Evolutionary conservation across 2,329 filamentous ascomycete genomes (phyloP).

Genomic region (Neonectria faginata): DNA sequence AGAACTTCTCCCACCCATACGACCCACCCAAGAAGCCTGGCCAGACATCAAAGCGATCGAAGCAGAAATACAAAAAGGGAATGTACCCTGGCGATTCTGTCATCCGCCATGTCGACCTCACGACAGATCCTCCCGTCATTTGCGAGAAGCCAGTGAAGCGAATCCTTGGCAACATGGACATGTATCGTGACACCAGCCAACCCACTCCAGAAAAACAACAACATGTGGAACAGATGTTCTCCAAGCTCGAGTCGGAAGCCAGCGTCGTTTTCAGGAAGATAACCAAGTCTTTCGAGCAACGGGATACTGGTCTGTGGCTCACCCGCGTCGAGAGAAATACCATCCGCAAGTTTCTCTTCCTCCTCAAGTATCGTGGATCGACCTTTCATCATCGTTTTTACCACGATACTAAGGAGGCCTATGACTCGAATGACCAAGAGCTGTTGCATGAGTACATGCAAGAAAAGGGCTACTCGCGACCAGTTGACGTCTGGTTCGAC

Average conservation of each 20-base stretch:
- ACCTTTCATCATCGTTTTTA: constrained; percentile 51
- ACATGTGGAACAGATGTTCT: constrained; percentile 3
- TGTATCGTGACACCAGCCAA: constrained; percentile 6
- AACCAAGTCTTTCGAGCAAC: constrained; percentile 1
- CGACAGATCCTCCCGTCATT: neutral
- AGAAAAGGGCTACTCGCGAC: constrained; percentile 1
- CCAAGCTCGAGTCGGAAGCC: constrained; percentile 2
- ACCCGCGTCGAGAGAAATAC: constrained; percentile 49
- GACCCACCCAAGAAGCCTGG: neutral
- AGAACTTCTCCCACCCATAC: constrained; percentile 15
- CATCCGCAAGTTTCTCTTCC: constrained; percentile 58
- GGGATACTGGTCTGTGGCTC: constrained; percentile 42
- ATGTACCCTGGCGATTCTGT: constrained; percentile 7
- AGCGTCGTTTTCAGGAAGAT: constrained; percentile 9
- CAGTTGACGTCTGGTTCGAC: constrained; percentile 21
- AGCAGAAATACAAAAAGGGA: constrained; percentile 10
- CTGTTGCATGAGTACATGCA: constrained; percentile 4
- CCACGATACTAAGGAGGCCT: constrained; percentile 49
- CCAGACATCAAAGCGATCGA: neutral
- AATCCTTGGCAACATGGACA: constrained; percentile 9
- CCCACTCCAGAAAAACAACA: neutral
- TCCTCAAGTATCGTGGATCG: constrained; percentile 57
- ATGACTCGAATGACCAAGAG: constrained; percentile 35
- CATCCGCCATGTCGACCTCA: constrained; percentile 13
- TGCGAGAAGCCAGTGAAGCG: constrained; percentile 13